Conservation (phyloP, 2,329 filamentous ascomycete genomes). For the Hyphodiscus sp. region DNA sequence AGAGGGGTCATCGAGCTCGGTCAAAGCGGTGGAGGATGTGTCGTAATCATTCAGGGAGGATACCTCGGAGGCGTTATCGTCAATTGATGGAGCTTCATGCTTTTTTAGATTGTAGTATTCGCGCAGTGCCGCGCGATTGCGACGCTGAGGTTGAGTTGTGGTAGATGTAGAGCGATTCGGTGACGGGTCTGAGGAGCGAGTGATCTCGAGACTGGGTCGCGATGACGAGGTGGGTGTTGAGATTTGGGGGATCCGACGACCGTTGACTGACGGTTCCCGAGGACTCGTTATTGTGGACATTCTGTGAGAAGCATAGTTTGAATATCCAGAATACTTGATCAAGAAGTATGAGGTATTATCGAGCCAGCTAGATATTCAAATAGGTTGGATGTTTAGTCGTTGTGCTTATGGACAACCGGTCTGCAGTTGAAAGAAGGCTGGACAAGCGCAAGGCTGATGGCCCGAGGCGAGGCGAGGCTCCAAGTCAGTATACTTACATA, state of each 20-base stretch:
- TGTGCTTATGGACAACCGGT: neutral
- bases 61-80: conserved; percentile 26
- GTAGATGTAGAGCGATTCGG: conserved; percentile 37
- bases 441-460: neutral
- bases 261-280: conserved; percentile 50
- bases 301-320: neutral
- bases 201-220: conserved; percentile 64
- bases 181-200: conserved; percentile 53
- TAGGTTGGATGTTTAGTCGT: neutral
- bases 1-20: conserved; percentile 65
- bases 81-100: conserved; percentile 17
- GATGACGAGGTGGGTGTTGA: conserved; percentile 67
- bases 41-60: conserved; percentile 39
- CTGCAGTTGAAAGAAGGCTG: neutral
- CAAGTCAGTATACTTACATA: too few relatives aligned
- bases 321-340: neutral
- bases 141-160: conserved; percentile 19
- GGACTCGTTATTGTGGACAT: conserved; percentile 64
- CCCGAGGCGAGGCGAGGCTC: neutral
- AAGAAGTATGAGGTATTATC: neutral
- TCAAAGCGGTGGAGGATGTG: conserved; percentile 53
- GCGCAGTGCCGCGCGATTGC: conserved; percentile 77
- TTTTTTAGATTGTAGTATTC: conserved; percentile 86
- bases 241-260: conserved; percentile 50
- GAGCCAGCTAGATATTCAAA: neutral